Base-by-base conservation (phyloP, 257 asterid species). In the Solanum pennellii region DNA sequence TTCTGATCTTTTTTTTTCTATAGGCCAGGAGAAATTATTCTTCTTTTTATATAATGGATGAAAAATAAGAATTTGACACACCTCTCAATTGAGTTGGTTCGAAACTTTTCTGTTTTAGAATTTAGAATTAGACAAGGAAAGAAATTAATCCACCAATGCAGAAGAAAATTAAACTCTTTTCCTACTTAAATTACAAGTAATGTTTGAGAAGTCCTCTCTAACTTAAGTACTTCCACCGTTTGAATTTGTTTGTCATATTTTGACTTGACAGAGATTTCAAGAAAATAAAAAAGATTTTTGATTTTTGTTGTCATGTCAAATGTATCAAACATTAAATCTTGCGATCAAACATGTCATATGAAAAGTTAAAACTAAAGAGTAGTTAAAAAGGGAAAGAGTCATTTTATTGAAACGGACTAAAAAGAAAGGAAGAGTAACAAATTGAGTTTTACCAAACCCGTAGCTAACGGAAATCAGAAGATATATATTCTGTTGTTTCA, bases 41-140 rank as follows among this genome's bases (percentile, higher is more conserved):
- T 3, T 65, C 25, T 66, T 7, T 2, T 2, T 25, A 2, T 2
- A 66, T 25, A 6, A 66, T 25, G 73, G 73, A 7, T 66, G 35
- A 25, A 25, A 25, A 25, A 66, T 66, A 66, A 25, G 5, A 27
- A 66, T 66, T 66, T 29, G 7, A 66, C 35, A 25, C 20, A 66
- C 35, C 35, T 6, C 73, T 65, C 23, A 16, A 8, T 69, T 31
- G 76, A 31, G 23, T 29, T 69, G 41, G 7, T 69, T 69, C n/a
- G 13, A 69, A 66, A 83, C 14, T 42, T 52, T 47, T 56, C 59
- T 59, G 9, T 59, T 10, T n/a, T 23, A 65, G 71, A 62, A 79
- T 37, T 75, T 85, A 73, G 87, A 87, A 88, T 69, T 84, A 29
- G 69, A 60, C 86, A 89, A 90, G 89, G 88, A 90, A 90, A 91